A percentile compares a stretch with the other conserved stretches of the same genome.
Conservation (phyloP, 2,329 filamentous ascomycete genomes). For the Nemania serpens region DNA sequence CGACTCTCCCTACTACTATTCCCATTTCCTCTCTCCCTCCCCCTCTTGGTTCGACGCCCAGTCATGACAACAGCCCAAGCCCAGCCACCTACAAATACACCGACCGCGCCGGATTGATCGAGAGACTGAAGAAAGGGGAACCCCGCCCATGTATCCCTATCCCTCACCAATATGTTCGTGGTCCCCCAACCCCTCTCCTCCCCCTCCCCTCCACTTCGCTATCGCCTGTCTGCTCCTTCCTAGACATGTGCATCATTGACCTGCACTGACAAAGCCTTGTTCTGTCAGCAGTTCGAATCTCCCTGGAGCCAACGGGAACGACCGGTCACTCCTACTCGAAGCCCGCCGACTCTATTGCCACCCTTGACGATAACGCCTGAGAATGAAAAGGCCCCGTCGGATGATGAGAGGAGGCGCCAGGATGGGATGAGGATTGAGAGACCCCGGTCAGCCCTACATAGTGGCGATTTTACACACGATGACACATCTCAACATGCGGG, state of each 20-base stretch:
- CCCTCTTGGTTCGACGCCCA: conserved; percentile 37
- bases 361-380: conserved; percentile 55
- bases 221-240: background rate
- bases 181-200: background rate
- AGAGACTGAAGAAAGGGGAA: conserved; percentile 79
- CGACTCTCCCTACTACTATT: conserved; percentile 40
- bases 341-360: conserved; percentile 48
- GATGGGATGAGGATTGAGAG: conserved; percentile 73
- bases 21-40: background rate
- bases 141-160: conserved; percentile 77
- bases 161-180: conserved; percentile 63
- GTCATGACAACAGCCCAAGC: conserved; percentile 30
- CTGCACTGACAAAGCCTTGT: conserved; percentile 23
- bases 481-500: conserved; percentile 36
- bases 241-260: background rate
- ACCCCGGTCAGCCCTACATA: conserved; percentile 76
- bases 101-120: conserved; percentile 79
- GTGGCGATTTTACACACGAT: conserved; percentile 65
- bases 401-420: conserved; percentile 50
- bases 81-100: conserved; percentile 51
- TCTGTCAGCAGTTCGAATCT: conserved; percentile 41
- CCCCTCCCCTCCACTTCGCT: background rate
- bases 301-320: conserved; percentile 43
- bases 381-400: conserved; percentile 44
- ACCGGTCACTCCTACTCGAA: conserved; percentile 45